A percentile compares a stretch with the other conserved stretches of the same genome.
Conservation (phyloP, 2,329 filamentous ascomycete species). For the Apiospora saccharicola region DNA sequence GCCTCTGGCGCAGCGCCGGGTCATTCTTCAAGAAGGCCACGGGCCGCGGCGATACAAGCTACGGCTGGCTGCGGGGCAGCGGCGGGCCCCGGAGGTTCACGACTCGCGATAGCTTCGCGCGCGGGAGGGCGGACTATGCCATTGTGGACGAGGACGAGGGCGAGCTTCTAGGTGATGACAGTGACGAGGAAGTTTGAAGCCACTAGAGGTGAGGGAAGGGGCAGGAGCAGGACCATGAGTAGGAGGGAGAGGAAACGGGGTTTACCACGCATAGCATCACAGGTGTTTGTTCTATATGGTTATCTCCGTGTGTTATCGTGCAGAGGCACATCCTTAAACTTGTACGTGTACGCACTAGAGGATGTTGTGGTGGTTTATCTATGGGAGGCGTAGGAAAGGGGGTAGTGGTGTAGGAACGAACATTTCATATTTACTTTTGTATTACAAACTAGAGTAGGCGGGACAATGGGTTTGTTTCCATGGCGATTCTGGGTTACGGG, state of each 20-base stretch:
- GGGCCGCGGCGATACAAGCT: slow-evolving; percentile 55
- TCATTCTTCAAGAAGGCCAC: slow-evolving; percentile 59
- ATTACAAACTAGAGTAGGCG: slow-evolving; percentile 11
- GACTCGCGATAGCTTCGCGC: slow-evolving; percentile 86
- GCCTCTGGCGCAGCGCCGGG: slow-evolving; percentile 72
- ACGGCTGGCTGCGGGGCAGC: slow-evolving; percentile 56
- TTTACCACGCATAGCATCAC: not conserved
- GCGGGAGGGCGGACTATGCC: slow-evolving; percentile 86
- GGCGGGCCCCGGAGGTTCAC: slow-evolving; percentile 78
- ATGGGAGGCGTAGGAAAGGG: not conserved
- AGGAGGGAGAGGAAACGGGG: too few species aligned
- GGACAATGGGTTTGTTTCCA: not conserved
- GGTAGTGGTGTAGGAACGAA: not conserved
- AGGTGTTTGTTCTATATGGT: slow-evolving; percentile 9
- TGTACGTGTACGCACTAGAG: not conserved
- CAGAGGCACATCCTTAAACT: not conserved
- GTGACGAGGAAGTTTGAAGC: slow-evolving; percentile 80
- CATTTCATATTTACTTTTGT: slow-evolving; percentile 4
- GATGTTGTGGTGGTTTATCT: not conserved
- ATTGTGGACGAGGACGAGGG: slow-evolving; percentile 93
- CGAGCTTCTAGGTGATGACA: slow-evolving; percentile 90
- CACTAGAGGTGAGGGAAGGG: not conserved
- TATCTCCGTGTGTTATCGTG: not conserved
- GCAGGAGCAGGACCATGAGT: not conserved
- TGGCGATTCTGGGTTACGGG: not conserved